Percentiles rank a stretch among this genome's conserved stretches.
Evolutionary conservation across 257 asterid species (phyloP).

Genomic region (Verbascum thapsus): DNA sequence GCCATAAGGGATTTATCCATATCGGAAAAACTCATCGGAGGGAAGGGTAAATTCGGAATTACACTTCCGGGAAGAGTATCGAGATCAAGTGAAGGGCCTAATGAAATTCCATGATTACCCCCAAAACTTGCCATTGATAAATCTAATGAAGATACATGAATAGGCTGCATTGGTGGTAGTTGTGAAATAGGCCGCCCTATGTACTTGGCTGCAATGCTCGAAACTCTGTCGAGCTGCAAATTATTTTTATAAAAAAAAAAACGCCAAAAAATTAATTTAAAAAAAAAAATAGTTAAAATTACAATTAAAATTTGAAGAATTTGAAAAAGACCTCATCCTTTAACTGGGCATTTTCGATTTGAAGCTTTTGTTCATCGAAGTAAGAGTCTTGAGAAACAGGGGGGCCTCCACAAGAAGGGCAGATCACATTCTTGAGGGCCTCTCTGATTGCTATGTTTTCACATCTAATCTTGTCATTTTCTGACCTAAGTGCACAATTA

Average conservation of each 20-base stretch:
- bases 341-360: constrained; percentile 50
- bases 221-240: constrained; percentile 56
- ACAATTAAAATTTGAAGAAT: too few species aligned
- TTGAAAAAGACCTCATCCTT: constrained; percentile 61
- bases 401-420: constrained; percentile 64
- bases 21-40: constrained; percentile 57
- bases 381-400: constrained; percentile 51
- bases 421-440: constrained; percentile 56
- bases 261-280: neutral
- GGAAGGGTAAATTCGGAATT: constrained; percentile 38
- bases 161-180: constrained; percentile 85
- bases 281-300: neutral
- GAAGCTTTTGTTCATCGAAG: constrained; percentile 52
- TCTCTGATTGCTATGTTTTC: constrained; percentile 61
- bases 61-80: constrained; percentile 74
- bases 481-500: constrained; percentile 46
- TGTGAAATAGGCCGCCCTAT: constrained; percentile 89
- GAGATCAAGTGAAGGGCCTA: constrained; percentile 79
- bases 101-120: constrained; percentile 46
- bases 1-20: constrained; percentile 88
- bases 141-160: constrained; percentile 80
- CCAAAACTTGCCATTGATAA: constrained; percentile 76
- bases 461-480: constrained; percentile 60
- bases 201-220: constrained; percentile 59
- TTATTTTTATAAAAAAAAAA: neutral